phyloP scores from a whole-genome alignment of 2,329 filamentous ascomycete species.

The Hawksworthiomyces lignivorus region DNA sequence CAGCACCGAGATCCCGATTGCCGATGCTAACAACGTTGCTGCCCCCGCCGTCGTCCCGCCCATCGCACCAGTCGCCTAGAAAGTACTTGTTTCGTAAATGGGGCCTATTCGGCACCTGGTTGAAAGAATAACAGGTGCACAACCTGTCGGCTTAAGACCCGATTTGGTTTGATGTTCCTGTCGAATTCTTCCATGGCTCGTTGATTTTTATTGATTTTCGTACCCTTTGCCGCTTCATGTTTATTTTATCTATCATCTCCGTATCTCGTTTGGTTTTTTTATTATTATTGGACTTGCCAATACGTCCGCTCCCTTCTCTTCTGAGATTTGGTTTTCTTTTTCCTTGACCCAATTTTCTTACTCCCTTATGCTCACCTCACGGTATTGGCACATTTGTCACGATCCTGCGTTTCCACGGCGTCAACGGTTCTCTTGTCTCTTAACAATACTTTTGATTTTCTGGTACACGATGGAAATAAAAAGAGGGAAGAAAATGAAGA shows the following conservation, averaged over 20 bases:
- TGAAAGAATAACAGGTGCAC: too few species aligned
- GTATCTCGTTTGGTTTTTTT: neutral
- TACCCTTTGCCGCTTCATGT: neutral
- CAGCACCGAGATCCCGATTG: constrained; percentile 34
- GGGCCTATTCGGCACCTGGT: too few species aligned
- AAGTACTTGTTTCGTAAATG: neutral
- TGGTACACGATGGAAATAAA: constrained; percentile 19
- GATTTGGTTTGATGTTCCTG: too few species aligned
- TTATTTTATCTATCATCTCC: neutral
- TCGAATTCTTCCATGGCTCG: too few species aligned
- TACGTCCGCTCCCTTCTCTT: neutral
- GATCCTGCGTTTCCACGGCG: constrained; percentile 18
- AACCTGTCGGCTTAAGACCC: too few species aligned
- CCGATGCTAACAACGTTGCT: constrained; percentile 29
- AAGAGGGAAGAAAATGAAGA: constrained; percentile 10
- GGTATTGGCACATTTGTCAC: constrained; percentile 12
- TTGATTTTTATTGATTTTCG: too few species aligned
- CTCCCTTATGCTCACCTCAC: neutral
- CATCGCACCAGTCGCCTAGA: constrained; percentile 32
- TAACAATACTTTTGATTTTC: constrained; percentile 19
- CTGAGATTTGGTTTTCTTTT: neutral
- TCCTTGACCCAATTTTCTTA: neutral
- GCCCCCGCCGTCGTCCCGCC: constrained; percentile 32
- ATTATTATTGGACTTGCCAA: neutral
- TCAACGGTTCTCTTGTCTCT: constrained; percentile 21